phyloP scores from a whole-genome alignment of 352 stramenopile species.

The Phytopythium aichiense region DNA sequence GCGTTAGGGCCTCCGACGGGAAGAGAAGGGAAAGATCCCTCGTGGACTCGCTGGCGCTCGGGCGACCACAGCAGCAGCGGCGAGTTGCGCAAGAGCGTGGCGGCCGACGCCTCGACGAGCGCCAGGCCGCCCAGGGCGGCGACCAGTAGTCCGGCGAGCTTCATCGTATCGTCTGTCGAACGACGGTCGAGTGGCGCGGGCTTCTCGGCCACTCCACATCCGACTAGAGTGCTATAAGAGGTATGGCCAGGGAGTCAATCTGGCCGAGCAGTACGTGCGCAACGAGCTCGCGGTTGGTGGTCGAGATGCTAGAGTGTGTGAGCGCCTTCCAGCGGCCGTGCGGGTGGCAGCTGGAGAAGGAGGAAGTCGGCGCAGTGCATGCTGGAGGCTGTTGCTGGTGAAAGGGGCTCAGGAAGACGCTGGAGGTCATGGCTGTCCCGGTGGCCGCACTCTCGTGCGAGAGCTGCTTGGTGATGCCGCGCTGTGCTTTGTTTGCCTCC shows the following conservation, averaged over 20 bases:
- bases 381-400: conserved; percentile 54
- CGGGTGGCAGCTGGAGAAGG: no score
- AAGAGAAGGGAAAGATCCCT: background rate
- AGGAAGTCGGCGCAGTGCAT: no score
- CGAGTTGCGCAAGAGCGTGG: conserved; percentile 42
- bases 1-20: background rate
- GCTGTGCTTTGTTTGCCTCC: conserved; percentile 79
- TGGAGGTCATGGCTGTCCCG: conserved; percentile 90
- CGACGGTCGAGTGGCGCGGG: background rate
- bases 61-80: conserved; percentile 64
- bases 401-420: conserved; percentile 79
- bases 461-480: conserved; percentile 79
- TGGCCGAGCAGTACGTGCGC: no score
- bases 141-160: conserved; percentile 16
- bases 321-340: no score
- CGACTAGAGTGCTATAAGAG: no score
- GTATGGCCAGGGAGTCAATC: no score
- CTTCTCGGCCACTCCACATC: no score
- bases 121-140: conserved; percentile 22
- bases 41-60: conserved; percentile 41
- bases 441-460: conserved; percentile 76
- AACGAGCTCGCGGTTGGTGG: no score
- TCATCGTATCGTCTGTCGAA: conserved; percentile 19
- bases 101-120: conserved; percentile 9
- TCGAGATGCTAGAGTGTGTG: no score